Conservation (phyloP, 208 protist species). For the Leishmania gerbilli region DNA sequence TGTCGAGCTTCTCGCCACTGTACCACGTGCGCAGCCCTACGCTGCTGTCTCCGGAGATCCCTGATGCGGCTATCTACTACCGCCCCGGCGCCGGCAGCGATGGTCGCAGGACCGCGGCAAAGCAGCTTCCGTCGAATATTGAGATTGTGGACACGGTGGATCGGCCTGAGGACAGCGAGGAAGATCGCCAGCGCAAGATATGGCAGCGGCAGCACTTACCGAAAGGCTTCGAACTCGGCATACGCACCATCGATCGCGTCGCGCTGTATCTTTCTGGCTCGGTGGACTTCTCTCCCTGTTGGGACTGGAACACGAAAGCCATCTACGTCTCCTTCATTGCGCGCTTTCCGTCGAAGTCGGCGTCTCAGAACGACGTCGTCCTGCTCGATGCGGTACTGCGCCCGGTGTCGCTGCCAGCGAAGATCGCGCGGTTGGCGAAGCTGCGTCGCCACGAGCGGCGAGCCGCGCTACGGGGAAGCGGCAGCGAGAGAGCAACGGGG, state of each 20-base stretch:
- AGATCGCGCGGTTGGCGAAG: conserved; percentile 17
- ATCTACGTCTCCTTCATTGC: conserved; percentile 66
- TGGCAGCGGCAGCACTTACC: conserved; percentile 26
- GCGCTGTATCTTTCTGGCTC: conserved; percentile 36
- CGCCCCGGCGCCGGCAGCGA: neutral
- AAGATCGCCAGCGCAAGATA: conserved; percentile 16
- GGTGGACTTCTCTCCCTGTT: conserved; percentile 52
- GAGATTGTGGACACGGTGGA: conserved; percentile 10
- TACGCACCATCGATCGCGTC: conserved; percentile 38
- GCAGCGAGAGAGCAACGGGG: neutral
- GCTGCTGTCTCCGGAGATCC: conserved; percentile 13
- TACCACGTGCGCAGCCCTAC: conserved; percentile 23
- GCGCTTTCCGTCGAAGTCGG: conserved; percentile 42
- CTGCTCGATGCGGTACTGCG: conserved; percentile 59
- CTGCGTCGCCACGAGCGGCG: conserved; percentile 22
- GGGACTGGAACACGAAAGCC: conserved; percentile 86
- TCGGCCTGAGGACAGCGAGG: conserved; percentile 15
- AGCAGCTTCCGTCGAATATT: conserved; percentile 20
- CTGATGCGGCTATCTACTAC: conserved; percentile 21
- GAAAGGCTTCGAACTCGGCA: conserved; percentile 3
- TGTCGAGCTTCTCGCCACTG: conserved; percentile 31
- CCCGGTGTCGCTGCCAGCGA: conserved; percentile 20
- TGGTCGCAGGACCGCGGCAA: neutral
- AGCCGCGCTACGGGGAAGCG: neutral
- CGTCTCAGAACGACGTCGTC: conserved; percentile 53